Base-by-base conservation (phyloP, 192 early-diverging fungal genomes). In the Obelidium mucronatum region DNA sequence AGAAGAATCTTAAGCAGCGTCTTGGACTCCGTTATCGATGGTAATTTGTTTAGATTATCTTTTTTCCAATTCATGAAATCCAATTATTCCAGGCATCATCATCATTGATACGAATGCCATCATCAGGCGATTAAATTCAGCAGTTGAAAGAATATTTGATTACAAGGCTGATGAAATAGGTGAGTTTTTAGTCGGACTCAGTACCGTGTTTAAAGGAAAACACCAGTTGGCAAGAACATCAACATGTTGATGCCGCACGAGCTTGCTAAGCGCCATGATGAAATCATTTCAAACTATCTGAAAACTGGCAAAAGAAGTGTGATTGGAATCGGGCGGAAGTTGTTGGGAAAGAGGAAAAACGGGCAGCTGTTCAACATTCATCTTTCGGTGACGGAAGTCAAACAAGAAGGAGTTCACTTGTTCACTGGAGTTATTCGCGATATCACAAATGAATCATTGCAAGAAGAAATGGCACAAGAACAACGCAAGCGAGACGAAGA, bases 341-440 rank as follows among this genome's bases (percentile, higher is more conserved):
- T 74, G 36, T 11, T 52, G 13, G 81, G 81, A 26, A 60, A 68
- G 13, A 69, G 74, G 54, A 78, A 81, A 69, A 73, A 78, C 59
- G 79, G 77, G 4, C 40, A 73, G 17, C 48, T 42, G 35, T 82
- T 85, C 74, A 81, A 81, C 26, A 28, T 81, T 42, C 79, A 83
- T 22, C 26, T 85, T 5, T 65, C 81, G 2, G 54, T 85, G 2
- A 74, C 75, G 24, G 83, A 85, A 48, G 74, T 85, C 3, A 71
- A 67, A 22, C 77, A 60, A 24, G 74, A 81, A 6, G 81, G 56
- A 28, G 51, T 55, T 22, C 84, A 85, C 39, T 37, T 85, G 37
- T 85, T 85, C 60, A 83, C 84, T 13, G 82, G 82, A n/a, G 83
- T 84, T 40, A 62, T 78, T 19, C 55, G 78, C 22, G 80, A 85